Evolutionary conservation across 2,329 filamentous ascomycete genomes (phyloP), one percentile per base, ranked within the genome.

Genomic region (Hypoxylon sp.): DNA sequence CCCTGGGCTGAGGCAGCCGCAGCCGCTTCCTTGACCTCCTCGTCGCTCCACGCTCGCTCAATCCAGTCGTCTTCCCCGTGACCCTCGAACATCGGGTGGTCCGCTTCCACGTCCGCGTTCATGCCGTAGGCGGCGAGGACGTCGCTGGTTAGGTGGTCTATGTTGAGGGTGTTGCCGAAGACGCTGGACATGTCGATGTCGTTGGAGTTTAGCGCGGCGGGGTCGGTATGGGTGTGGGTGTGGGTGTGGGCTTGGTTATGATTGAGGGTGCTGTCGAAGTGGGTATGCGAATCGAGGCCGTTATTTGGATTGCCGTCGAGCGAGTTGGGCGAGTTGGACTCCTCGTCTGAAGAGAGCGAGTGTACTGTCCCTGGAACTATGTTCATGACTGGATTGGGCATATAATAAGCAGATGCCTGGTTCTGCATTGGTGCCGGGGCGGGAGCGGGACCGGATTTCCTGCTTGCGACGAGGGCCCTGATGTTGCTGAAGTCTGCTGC

Each of bases 41-140:
- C 74, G 19, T 71, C 69, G 12, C 67, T 67, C 79, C 80, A 81
- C 12, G 75, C 74, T 19, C 68, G 72, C 59, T 79, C 77, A 21
- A 82, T 78, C 80, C 80, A 81, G 25, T 79, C 78, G 3, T 73
- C 74, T 14, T 76, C 74, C 9, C 73, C 73, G 30, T 59, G 46
- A 0, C 61, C 57, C 27, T 54, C 56, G 52, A 57, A 65, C 57
- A 65, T 61, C 2, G 50, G 25, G 7, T 63, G 66, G 9, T 70
- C 59, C 8, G 47, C 19, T 7, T 61, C 56, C 2, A 48, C 34
- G 12, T 63, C 61, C 7, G 43, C 57, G 34, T 67, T 61, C 1
- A 77, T 63, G 4, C 73, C 70, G 41, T 80, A 80, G 4, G 76
- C 76, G 5, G 75, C 76, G 11, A 79, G 70, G 1, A 76, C 70